These are phyloP conservation scores for Anthoceros angustus DNA, from an alignment of 225 moss, liverwort and hornwort genomes.

Conservation along the genomic window DNA sequence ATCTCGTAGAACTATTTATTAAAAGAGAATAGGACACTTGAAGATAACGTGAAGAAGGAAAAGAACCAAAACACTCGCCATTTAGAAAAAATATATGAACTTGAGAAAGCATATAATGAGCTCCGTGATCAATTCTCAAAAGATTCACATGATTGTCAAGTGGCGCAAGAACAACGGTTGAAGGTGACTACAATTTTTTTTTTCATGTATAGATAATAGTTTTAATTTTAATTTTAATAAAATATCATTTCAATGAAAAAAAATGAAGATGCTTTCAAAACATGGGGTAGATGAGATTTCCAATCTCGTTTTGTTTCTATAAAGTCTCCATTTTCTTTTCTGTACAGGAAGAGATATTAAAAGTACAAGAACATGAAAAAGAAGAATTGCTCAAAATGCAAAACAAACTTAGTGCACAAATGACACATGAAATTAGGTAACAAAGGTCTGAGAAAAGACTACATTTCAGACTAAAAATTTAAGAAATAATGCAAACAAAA, in stretches of 20 bases:
- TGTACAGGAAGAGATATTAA: background rate
- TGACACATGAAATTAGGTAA: too few relatives aligned
- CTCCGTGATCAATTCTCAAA: conserved; percentile 50
- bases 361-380: background rate
- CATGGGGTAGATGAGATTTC: too few relatives aligned
- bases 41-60: conserved; percentile 49
- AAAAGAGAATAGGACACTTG: conserved; percentile 42
- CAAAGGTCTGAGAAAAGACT: too few relatives aligned
- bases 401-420: too few relatives aligned
- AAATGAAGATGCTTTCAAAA: too few relatives aligned
- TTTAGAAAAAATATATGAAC: conserved; percentile 39
- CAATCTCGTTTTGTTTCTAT: too few relatives aligned
- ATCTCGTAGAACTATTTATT: conserved; percentile 45
- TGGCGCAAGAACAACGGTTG: conserved; percentile 51
- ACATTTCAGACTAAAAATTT: too few relatives aligned
- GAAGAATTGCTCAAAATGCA: too few relatives aligned
- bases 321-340: background rate
- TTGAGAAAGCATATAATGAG: conserved; percentile 56
- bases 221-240: too few relatives aligned
- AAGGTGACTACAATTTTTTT: conserved; percentile 25
- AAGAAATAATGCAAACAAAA: background rate
- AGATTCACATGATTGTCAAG: conserved; percentile 50
- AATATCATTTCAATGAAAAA: too few relatives aligned
- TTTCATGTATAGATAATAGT: background rate
- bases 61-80: conserved; percentile 48